These are phyloP conservation scores for Papilionanthe hybrid DNA, from an alignment of 116 monocot genomes.

Conservation along the genomic window DNA sequence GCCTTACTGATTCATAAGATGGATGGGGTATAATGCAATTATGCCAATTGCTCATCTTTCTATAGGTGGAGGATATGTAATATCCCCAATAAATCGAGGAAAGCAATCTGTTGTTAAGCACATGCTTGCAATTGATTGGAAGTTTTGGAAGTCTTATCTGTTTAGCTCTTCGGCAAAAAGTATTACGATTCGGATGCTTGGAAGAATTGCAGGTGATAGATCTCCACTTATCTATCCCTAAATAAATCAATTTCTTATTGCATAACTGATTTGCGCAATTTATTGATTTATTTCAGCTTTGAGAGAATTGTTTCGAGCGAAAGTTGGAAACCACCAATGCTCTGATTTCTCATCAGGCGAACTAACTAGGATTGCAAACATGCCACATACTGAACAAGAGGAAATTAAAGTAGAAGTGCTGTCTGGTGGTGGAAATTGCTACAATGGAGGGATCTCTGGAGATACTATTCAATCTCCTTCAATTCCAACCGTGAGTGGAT, in stretches of 20 bases:
- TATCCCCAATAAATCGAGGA: conserved; percentile 78
- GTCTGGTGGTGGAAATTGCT: conserved; percentile 17
- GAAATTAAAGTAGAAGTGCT: conserved; percentile 41
- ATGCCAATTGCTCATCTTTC: conserved; percentile 3
- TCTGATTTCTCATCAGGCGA: conserved; percentile 69
- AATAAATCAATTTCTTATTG: background rate
- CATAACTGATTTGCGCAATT: conserved; percentile 5
- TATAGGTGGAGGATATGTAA: conserved; percentile 96
- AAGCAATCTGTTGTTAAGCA: conserved; percentile 93
- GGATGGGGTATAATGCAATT: background rate
- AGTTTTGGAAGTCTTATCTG: conserved; percentile 81
- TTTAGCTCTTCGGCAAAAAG: conserved; percentile 72
- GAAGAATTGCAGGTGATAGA: conserved; percentile 70
- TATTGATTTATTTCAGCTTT: conserved; percentile 47
- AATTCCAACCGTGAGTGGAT: conserved; percentile 33
- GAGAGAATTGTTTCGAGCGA: conserved; percentile 84
- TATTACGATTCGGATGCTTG: conserved; percentile 86
- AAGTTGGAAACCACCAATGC: conserved; percentile 39
- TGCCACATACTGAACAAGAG: conserved; percentile 29
- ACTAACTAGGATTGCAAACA: conserved; percentile 28
- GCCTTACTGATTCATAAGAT: background rate
- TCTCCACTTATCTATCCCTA: background rate
- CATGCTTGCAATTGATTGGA: conserved; percentile 99
- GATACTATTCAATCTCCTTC: conserved; percentile 21
- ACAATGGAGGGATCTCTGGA: conserved; percentile 17